Evolutionary conservation across 2,329 filamentous ascomycete species (phyloP).

Genomic region (Sporothrix curviconia): DNA sequence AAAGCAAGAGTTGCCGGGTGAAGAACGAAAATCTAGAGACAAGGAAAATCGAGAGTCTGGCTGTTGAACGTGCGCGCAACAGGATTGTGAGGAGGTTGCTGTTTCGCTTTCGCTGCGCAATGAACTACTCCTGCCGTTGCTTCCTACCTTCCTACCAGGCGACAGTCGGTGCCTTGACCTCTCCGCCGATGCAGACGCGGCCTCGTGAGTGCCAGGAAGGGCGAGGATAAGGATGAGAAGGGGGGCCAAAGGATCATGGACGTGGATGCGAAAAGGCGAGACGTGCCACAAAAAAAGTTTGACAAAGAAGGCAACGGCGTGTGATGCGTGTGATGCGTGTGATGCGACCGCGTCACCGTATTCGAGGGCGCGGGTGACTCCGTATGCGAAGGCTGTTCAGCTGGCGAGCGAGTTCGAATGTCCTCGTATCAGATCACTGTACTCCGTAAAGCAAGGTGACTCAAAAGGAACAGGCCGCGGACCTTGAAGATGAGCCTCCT

Average conservation of each 20-base stretch:
- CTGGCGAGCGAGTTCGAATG: background rate
- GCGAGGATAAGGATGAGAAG: background rate
- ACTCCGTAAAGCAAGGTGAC: background rate
- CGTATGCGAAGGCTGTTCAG: background rate
- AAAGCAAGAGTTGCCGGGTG: background rate
- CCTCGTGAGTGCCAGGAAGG: background rate
- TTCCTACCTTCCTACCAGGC: background rate
- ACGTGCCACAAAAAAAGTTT: no score
- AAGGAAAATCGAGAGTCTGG: background rate
- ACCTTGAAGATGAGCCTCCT: background rate
- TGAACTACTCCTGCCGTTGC: background rate
- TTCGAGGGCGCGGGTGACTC: no score
- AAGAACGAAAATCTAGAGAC: no score
- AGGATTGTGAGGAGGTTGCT: background rate
- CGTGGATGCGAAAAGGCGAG: no score
- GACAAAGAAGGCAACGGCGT: no score
- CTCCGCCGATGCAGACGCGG: constrained; percentile 2
- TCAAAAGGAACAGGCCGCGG: background rate
- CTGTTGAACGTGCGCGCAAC: background rate
- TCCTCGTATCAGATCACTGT: background rate
- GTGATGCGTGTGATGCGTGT: no score
- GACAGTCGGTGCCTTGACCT: background rate
- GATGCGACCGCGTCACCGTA: no score
- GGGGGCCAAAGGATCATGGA: background rate
- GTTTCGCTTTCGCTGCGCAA: background rate